Percentiles rank a stretch among this genome's conserved stretches.
These are phyloP conservation scores for Cytospora piceicola DNA, from an alignment of 2,329 filamentous ascomycete species.

Conservation along the genomic window DNA sequence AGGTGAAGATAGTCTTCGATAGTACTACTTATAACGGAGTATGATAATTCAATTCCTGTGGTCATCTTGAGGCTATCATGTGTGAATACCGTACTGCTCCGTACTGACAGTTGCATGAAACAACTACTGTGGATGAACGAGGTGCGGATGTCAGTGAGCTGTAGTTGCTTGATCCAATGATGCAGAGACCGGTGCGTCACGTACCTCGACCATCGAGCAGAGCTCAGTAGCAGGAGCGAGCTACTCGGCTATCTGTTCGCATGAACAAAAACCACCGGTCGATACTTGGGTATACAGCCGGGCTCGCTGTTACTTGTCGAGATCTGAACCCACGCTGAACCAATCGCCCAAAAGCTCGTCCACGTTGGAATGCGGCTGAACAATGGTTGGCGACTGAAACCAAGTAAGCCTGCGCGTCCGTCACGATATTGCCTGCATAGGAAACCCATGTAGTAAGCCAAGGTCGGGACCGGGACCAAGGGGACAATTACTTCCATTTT, in stretches of 20 bases:
- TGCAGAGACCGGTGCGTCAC: background rate
- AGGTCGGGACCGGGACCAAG: background rate
- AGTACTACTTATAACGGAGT: background rate
- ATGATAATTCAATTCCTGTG: background rate
- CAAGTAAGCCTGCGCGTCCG: background rate
- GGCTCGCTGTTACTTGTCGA: background rate
- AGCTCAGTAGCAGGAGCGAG: background rate
- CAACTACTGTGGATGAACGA: background rate
- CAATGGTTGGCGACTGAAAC: background rate
- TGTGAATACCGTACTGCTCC: background rate
- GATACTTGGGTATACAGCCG: background rate
- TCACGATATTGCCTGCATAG: background rate
- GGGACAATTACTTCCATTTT: slow-evolving; percentile 20
- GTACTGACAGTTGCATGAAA: background rate
- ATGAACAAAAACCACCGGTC: background rate
- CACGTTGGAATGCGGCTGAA: background rate
- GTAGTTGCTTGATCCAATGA: background rate
- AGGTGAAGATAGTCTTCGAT: background rate
- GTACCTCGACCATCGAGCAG: background rate
- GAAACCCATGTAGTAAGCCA: background rate
- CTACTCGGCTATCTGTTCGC: background rate
- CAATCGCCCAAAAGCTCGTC: background rate
- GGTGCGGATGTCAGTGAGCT: background rate
- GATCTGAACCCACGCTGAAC: background rate
- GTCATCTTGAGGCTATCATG: background rate